A percentile compares a stretch with the other conserved stretches of the same genome.
These are phyloP conservation scores for Aspergillus wentii DNA, from an alignment of 495 filamentous ascomycete genomes.

Conservation along the genomic window DNA sequence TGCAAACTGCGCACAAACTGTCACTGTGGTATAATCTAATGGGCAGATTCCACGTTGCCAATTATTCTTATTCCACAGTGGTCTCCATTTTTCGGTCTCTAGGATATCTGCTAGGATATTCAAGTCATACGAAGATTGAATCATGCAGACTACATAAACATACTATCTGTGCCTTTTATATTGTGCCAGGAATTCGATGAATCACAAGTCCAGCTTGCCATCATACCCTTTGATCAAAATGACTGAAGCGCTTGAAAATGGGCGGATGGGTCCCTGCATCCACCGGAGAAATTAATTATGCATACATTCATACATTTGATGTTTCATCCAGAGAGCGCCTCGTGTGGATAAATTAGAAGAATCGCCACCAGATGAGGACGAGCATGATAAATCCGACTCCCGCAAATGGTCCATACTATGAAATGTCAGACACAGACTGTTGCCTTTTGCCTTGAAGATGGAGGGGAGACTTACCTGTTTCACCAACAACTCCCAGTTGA, in stretches of 20 bases:
- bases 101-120: too few species aligned
- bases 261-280: constrained; percentile 34
- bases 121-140: too few species aligned
- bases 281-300: constrained; percentile 37
- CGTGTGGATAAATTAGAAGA: constrained; percentile 56
- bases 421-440: constrained; percentile 15
- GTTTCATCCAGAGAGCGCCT: constrained; percentile 6
- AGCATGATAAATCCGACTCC: constrained; percentile 73
- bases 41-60: too few species aligned
- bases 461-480: constrained; percentile 65
- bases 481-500: constrained; percentile 95
- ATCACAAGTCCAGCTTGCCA: constrained; percentile 1
- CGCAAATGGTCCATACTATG: constrained; percentile 80
- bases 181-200: too few species aligned
- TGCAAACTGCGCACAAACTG: too few species aligned
- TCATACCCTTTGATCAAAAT: constrained; percentile 4
- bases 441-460: neutral
- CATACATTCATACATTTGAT: constrained; percentile 37
- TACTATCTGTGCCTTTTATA: too few species aligned
- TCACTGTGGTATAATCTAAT: too few species aligned
- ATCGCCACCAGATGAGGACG: constrained; percentile 85
- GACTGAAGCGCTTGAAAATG: constrained; percentile 7
- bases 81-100: too few species aligned
- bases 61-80: too few species aligned
- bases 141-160: too few species aligned